Base-by-base conservation (phyloP, 371 early-diverging fungal species). In the Rhizopus arrhizus region DNA sequence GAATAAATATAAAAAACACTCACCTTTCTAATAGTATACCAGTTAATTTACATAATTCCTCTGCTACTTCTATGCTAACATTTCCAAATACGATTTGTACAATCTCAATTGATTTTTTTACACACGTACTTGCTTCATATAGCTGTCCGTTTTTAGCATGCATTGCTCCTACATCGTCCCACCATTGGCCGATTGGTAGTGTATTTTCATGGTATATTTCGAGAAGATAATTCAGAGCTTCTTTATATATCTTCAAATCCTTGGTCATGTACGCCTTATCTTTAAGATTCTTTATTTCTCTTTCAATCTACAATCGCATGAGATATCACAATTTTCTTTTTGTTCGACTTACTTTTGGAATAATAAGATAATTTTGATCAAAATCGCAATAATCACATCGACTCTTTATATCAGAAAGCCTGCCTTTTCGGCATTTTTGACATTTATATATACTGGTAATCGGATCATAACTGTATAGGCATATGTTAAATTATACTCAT, bases 31-130 rank as follows among this genome's bases (percentile, higher is more conserved):
- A 64, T 8, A 61, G 55, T 6, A 73, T 15, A 4, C 68, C 59
- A 5, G 71, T 55, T 11, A 77, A 40, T 34, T 77, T 77, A 45
- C 66, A 62, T 63, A 71, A 60, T 31, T 77, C 77, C 28, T 64
- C 67, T 7, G 77, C 67, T 12, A 56, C 50, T 61, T 77, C 77
- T 4, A 66, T 32, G 28, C 77, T 77, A 0, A 31, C 34, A 13
- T 45, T 36, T 8, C 77, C 77, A 53, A 59, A 73, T 3, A 64
- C 48, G 10, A 56, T 38, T 16, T 58, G 38, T 2, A 63, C 61
- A 22, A 69, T 64, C 3, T 47, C 38, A 8, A 71, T 34, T 2
- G 77, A 77, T 29, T 35, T 35, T 16, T 50, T 53, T 9, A 57
- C 43, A 40, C 60, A 73, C 5, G 56, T 40, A 5, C 61, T 56